A percentile compares a stretch with the other conserved stretches of the same genome.
Evolutionary conservation across 768 basidiomycete species (phyloP).

Genomic region (Auriscalpium orientale): DNA sequence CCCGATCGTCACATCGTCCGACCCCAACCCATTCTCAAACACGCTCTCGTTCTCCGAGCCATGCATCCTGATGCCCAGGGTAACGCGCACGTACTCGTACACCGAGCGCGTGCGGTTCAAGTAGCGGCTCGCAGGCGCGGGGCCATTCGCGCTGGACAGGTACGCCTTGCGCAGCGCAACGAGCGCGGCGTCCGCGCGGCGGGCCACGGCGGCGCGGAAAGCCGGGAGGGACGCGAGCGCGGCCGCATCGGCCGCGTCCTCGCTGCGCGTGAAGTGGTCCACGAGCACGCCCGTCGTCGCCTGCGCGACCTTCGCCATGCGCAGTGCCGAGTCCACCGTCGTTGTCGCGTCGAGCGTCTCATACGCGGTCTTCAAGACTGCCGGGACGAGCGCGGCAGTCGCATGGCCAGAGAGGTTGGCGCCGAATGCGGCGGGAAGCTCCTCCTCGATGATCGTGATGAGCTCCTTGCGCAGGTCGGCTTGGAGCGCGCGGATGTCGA

Average conservation of each 20-base stretch:
- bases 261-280: background rate
- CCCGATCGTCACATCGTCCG: slow-evolving; percentile 63
- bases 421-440: slow-evolving; percentile 42
- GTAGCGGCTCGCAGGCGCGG: slow-evolving; percentile 58
- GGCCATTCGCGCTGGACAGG: slow-evolving; percentile 49
- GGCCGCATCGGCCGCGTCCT: slow-evolving; percentile 9
- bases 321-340: slow-evolving; percentile 59
- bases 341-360: slow-evolving; percentile 57
- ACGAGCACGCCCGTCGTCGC: background rate
- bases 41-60: slow-evolving; percentile 62
- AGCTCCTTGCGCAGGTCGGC: slow-evolving; percentile 50
- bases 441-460: slow-evolving; percentile 39
- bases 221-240: slow-evolving; percentile 33
- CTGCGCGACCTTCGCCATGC: slow-evolving; percentile 49
- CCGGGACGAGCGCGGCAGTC: slow-evolving; percentile 25
- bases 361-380: slow-evolving; percentile 36
- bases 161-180: slow-evolving; percentile 46
- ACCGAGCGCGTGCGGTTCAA: slow-evolving; percentile 63
- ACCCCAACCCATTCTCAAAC: slow-evolving; percentile 56
- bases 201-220: slow-evolving; percentile 49
- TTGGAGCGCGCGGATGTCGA: slow-evolving; percentile 76
- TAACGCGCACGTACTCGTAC: slow-evolving; percentile 70
- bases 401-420: slow-evolving; percentile 28
- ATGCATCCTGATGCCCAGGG: slow-evolving; percentile 73
- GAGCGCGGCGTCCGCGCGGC: slow-evolving; percentile 38